Evolutionary conservation across 305 asterid genomes (phyloP), one percentile per base, ranked within the genome.

Genomic region (Solanum hybrid): DNA sequence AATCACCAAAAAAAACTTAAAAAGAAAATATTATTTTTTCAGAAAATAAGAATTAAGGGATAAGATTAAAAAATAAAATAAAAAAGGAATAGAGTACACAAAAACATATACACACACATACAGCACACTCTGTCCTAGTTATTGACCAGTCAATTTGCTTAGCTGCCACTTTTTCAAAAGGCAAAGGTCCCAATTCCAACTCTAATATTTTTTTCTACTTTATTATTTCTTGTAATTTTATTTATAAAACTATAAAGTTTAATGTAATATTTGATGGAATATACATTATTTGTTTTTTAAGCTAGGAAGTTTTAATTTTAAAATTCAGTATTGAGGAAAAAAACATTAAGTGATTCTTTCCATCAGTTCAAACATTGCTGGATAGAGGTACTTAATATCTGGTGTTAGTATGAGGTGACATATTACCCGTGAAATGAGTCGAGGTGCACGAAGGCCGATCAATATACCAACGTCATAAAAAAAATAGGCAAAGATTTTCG

Each of bases 101-200:
- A 77, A 79, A 72, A 76, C 64, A 78, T 64, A 36, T 73, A 42
- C 60, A 42, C 60, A 42, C 60, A 42, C 60, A 42, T 13, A 79
- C 84, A 32, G 35, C 86, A 66, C 79, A 86, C 89, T 77, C 90
- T 86, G 91, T 92, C 89, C 71, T 56, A 87, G 88, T 51, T 51
- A 82, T 86, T 31, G 92, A 90, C 93, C 42, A 86, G 93, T 92
- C 93, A 92, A 90, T 87, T 75, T 42, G 90, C 89, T 89, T 91
- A 91, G 89, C 92, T 92, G 94, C 90, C 91, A 87, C 92, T 89
- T 89, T 89, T 31, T 29, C 51, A 91, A 91, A 84, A 84, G 87
- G 42, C 87, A 84, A 51, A 31, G 31, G 73, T 20, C 87, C 75
- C 87, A 84, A 51, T 51, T 84, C 87, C 87, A 84, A 84, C 87